These are phyloP conservation scores for Clavispora carvajalis DNA, from an alignment of 805 yeast species.

Conservation along the genomic window DNA sequence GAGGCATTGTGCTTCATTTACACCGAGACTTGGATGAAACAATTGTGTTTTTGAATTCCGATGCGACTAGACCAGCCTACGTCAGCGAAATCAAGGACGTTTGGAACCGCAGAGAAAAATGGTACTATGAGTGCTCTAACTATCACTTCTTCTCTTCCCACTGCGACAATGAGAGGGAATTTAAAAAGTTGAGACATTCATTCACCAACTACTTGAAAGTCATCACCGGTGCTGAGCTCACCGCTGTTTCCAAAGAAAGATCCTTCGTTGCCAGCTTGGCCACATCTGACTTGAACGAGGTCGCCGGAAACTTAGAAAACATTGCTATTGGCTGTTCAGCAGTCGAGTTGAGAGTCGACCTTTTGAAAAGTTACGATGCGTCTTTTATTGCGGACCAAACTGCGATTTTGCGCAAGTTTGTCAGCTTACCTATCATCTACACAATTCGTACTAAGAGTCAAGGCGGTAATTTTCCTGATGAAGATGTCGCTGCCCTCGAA, in stretches of 20 bases:
- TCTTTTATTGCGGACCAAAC: conserved; percentile 70
- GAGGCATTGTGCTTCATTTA: conserved; percentile 83
- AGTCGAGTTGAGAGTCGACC: conserved; percentile 78
- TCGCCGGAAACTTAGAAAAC: conserved; percentile 43
- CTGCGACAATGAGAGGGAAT: conserved; percentile 51
- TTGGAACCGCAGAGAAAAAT: conserved; percentile 74
- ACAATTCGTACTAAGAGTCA: conserved; percentile 74
- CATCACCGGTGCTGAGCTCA: conserved; percentile 51
- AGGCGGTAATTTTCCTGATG: conserved; percentile 78
- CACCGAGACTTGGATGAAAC: conserved; percentile 85
- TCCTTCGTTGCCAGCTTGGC: conserved; percentile 74
- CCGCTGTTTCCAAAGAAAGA: conserved; percentile 39
- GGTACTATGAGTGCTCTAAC: conserved; percentile 79
- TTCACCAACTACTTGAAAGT: conserved; percentile 54
- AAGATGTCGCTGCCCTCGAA: conserved; percentile 42
- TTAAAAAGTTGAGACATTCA: conserved; percentile 50
- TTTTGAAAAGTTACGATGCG: conserved; percentile 44
- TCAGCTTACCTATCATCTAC: conserved; percentile 70
- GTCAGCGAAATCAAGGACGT: conserved; percentile 74
- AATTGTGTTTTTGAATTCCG: conserved; percentile 65
- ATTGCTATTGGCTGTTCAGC: conserved; percentile 71
- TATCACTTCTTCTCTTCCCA: conserved; percentile 72
- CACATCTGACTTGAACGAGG: conserved; percentile 49
- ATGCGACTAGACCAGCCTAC: conserved; percentile 85
- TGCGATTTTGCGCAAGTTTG: conserved; percentile 58